These are phyloP conservation scores for Ophiostoma tasmaniense DNA, from an alignment of 2,329 filamentous ascomycete species.

Conservation along the genomic window DNA sequence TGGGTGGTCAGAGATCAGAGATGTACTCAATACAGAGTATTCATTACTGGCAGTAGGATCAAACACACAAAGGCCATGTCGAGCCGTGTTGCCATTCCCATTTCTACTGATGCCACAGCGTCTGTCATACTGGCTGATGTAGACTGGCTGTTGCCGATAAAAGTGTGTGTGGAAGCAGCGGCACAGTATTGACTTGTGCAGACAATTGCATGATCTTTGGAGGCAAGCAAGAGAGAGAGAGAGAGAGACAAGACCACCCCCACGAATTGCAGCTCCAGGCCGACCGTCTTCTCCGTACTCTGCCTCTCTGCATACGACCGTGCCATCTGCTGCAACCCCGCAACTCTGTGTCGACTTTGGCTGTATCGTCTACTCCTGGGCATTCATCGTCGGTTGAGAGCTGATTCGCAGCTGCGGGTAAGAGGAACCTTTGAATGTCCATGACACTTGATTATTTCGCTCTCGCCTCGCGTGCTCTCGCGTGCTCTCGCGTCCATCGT, in stretches of 20 bases:
- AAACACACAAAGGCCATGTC: background rate
- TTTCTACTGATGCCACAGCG: background rate
- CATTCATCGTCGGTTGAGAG: background rate
- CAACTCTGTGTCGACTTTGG: background rate
- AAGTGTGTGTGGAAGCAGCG: background rate
- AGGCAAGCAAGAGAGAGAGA: background rate
- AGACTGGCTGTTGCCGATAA: too few species aligned
- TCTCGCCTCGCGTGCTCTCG: background rate
- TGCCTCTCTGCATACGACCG: background rate
- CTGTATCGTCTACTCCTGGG: background rate
- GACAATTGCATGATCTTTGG: background rate
- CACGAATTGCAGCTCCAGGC: background rate
- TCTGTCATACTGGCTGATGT: background rate
- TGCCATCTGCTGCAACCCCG: background rate
- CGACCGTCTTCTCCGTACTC: background rate
- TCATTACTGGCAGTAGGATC: too few species aligned
- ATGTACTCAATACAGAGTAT: background rate
- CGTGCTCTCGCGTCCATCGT: background rate
- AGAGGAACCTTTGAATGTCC: background rate
- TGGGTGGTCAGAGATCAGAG: background rate
- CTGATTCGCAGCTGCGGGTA: background rate
- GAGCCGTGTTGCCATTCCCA: background rate
- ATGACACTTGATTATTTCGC: background rate
- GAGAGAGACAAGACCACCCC: background rate
- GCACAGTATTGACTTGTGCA: background rate